Percentiles rank a stretch among this genome's conserved stretches.
Evolutionary conservation across 306 rosid species (phyloP).

Genomic region (Aeschynomene evenia): DNA sequence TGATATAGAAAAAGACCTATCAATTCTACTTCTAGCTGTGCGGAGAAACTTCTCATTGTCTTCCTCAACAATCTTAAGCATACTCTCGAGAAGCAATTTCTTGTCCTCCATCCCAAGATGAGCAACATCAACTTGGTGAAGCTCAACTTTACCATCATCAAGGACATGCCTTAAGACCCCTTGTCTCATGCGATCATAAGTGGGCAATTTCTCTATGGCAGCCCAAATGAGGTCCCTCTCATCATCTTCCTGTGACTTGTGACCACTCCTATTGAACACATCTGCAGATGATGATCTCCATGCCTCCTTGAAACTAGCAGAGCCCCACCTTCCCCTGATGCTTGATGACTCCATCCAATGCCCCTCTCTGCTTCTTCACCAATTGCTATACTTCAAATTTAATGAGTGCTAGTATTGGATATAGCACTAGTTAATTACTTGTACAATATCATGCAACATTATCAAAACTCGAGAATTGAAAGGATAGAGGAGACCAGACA

Average conservation of each 20-base stretch:
- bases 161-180: constrained; percentile 47
- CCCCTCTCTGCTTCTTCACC: too few relatives aligned
- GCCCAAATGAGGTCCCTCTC: constrained; percentile 71
- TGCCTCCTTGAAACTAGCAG: constrained; percentile 35
- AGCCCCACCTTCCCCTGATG: constrained; percentile 22
- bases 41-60: constrained; percentile 59
- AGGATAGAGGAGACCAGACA: too few relatives aligned
- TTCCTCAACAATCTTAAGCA: constrained; percentile 50
- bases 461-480: too few relatives aligned
- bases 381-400: too few relatives aligned
- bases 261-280: constrained; percentile 42
- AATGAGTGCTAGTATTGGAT: too few relatives aligned
- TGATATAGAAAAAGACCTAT: constrained; percentile 35
- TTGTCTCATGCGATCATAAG: constrained; percentile 54
- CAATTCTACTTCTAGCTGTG: constrained; percentile 43
- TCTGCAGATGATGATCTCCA: constrained; percentile 46
- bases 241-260: constrained; percentile 37
- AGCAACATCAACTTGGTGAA: constrained; percentile 45
- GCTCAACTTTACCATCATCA: constrained; percentile 41
- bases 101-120: constrained; percentile 51
- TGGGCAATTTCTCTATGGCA: constrained; percentile 64
- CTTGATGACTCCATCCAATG: too few relatives aligned
- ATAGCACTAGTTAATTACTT: too few relatives aligned
- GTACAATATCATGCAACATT: too few relatives aligned
- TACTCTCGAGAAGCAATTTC: constrained; percentile 49